Base-by-base conservation (phyloP, 2,329 filamentous ascomycete genomes). In the Pseudocercospora ulei region DNA sequence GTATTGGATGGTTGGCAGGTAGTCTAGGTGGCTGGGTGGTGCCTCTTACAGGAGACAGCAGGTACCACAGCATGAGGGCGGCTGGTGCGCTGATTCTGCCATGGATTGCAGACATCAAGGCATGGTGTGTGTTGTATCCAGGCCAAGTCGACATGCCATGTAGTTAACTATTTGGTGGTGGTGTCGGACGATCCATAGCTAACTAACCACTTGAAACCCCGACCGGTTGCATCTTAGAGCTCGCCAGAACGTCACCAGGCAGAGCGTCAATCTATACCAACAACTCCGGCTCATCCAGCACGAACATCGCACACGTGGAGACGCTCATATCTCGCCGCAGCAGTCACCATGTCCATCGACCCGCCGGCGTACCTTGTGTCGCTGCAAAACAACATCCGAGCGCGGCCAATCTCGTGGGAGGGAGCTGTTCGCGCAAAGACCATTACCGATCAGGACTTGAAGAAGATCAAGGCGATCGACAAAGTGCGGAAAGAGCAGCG, bases 331-430 rank as follows among this genome's bases (percentile, higher is more conserved):
- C 34, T 25, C 6, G 11, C n/a, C 41, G 25, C 9, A 12, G 4
- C 26, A 22, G 22, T 14, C 4, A 16, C 18, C 45, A 95, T 95
- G 87, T 88, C 86, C 61, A 76, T 93, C 63, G 86, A 95, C 61
- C 82, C 85, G 53, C 87, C 87, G 43, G 82, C 83, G 43, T 95
- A 95, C 65, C 75, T 83, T 50, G 73, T 77, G 60, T 88, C 85
- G 53, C 74, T 95, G 53, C 87, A 94, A 70, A 92, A 84, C 75
- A 96, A 96, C 71, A 94, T 96, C 62, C 84, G 90, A 60, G 82
- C 84, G 59, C 78, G 90, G 53, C 87, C 87, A 50, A 94, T 98
- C 65, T 87, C 88, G 42, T 98, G 90, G 90, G 88, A 96, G 65
- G 88, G 88, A 56, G 87, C 88, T 56, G 85, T 93, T 52, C 78